Evolutionary conservation across 2,329 filamentous ascomycete species (phyloP), one percentile per base, ranked within the genome.

Genomic region (Alternaria tenuissima): DNA sequence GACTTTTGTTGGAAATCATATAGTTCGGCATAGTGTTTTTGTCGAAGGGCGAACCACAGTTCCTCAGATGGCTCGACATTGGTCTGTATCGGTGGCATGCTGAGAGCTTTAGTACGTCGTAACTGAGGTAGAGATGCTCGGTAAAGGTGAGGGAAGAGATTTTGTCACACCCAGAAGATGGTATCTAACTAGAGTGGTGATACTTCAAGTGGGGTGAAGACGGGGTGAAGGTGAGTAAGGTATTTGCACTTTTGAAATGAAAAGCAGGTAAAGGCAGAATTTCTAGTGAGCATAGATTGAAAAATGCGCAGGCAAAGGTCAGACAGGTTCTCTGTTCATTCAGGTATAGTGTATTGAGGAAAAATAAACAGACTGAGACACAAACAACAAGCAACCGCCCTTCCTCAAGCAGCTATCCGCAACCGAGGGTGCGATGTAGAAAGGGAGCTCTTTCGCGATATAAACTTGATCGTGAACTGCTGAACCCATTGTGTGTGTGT

Each of bases 31-130:
- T 55, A 16, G 22, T 65, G 57, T 26, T 53, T 56, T 16, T 18
- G n/a, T 5, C 44, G 49, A 18, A 62, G 26, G 16, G 39, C 32
- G 11, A 57, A n/a, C 58, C 58, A 65, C 7, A 46, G 46, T 6
- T 47, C n/a, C 12, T 59, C 44, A 7, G 18, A 38, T n/a, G 41
- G 32, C 2, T 36, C 26, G 16, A 12, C 16, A 2, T 44, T 14
- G 16, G 22, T 22, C 12, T 18, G 12, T 36, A 28, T 22, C 4
- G 47, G 22, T 8, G 48, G 18, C 52, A 63, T 60, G 20, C 16
- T 56, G 9, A 39, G 14, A 14, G 36, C 8, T 18, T 14, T 18
- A 30, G 36, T 1, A 3, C 9, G 14, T 30, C 6, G 12, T 22
- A 24, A 14, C 11, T 16, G 18, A 18, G 20, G 6, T 39, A 22